Conservation (phyloP, 2,329 filamentous ascomycete genomes). For the Diaporthe sp. region DNA sequence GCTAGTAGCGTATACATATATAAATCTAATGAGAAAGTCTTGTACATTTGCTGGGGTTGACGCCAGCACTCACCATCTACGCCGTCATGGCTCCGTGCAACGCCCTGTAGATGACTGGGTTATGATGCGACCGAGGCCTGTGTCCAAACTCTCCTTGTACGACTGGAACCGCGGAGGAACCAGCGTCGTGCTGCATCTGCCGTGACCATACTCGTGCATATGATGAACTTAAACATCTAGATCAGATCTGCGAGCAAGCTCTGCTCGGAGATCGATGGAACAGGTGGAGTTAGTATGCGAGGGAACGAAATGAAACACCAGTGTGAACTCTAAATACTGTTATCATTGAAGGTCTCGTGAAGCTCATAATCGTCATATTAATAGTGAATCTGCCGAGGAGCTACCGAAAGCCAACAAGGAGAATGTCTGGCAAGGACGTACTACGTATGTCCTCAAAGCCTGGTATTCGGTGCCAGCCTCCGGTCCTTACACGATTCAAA, state of each 20-base stretch:
- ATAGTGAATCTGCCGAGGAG: background rate
- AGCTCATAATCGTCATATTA: conserved; percentile 29
- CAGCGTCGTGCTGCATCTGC: conserved; percentile 13
- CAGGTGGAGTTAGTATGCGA: background rate
- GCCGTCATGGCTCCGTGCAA: background rate
- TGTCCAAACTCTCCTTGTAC: background rate
- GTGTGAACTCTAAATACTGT: background rate
- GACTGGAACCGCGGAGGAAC: background rate
- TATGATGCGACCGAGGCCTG: background rate
- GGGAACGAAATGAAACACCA: background rate
- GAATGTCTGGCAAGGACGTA: background rate
- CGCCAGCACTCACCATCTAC: background rate
- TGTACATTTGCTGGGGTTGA: background rate
- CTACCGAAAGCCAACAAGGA: background rate
- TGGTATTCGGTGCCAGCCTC: background rate
- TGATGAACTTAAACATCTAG: background rate
- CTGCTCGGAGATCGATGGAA: background rate
- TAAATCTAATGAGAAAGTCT: conserved; percentile 18
- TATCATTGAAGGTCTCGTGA: background rate
- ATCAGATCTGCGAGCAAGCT: background rate
- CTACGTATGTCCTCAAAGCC: background rate
- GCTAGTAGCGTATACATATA: background rate
- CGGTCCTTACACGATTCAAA: background rate
- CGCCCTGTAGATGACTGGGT: background rate
- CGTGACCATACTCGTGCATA: background rate